phyloP scores from a whole-genome alignment of 2,329 filamentous ascomycete genomes.

The Pyrenochaeta sp. region DNA sequence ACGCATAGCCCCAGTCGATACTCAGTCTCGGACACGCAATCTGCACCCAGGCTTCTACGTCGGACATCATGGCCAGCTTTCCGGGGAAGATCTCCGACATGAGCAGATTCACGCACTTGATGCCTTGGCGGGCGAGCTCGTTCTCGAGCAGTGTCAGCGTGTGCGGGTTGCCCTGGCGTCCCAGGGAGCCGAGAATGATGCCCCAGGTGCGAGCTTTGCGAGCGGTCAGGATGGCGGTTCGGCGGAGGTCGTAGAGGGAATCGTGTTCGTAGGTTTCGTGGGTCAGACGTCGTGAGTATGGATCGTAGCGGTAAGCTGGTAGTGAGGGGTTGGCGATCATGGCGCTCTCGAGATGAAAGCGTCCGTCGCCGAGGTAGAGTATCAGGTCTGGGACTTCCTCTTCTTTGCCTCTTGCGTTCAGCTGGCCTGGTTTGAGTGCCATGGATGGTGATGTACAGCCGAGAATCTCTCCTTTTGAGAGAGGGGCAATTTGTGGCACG shows the following conservation, averaged over 20 bases:
- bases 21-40: conserved; percentile 95
- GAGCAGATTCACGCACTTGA: conserved; percentile 84
- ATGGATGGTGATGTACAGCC: conserved; percentile 87
- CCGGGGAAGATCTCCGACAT: conserved; percentile 96
- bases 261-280: conserved; percentile 91
- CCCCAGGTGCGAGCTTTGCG: conserved; percentile 88
- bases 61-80: conserved; percentile 88
- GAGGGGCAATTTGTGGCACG: conserved; percentile 88
- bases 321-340: conserved; percentile 98
- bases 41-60: conserved; percentile 98
- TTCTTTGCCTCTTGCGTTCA: conserved; percentile 57
- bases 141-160: conserved; percentile 88
- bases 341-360: conserved; percentile 95
- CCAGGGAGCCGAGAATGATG: conserved; percentile 89
- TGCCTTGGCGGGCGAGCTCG: conserved; percentile 72
- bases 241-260: conserved; percentile 84
- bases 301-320: conserved; percentile 94
- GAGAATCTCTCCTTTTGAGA: conserved; percentile 94
- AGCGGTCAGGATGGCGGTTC: conserved; percentile 77
- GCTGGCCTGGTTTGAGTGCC: conserved; percentile 41
- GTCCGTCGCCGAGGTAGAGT: conserved; percentile 88
- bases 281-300: conserved; percentile 90
- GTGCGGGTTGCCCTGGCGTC: conserved; percentile 93
- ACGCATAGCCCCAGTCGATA: conserved; percentile 99
- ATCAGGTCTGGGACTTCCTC: conserved; percentile 69